Percentiles rank a stretch among this genome's conserved stretches.
phyloP scores from a whole-genome alignment of 441 rosid genomes.

The Erodium chrysanthum region DNA sequence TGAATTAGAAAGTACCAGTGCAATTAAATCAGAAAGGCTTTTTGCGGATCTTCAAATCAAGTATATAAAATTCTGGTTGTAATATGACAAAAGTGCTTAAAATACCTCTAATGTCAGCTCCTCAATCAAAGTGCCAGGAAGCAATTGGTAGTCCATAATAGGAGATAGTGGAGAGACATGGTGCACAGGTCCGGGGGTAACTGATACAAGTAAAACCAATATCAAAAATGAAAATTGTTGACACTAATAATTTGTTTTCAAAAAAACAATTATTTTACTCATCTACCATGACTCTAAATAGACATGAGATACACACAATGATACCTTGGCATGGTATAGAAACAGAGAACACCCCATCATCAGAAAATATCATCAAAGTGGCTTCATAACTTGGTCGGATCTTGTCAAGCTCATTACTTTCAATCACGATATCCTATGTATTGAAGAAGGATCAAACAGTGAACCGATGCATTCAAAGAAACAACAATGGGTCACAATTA shows the following conservation, averaged over 20 bases:
- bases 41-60: not conserved
- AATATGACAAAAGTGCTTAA: constrained; percentile 5
- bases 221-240: not conserved
- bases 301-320: not conserved
- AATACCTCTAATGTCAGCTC: constrained; percentile 47
- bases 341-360: constrained; percentile 26
- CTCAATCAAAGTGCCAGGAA: constrained; percentile 35
- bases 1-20: not conserved
- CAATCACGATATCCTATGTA: constrained; percentile 36
- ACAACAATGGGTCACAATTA: not conserved
- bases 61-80: not conserved
- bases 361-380: constrained; percentile 31
- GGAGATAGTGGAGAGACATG: constrained; percentile 23
- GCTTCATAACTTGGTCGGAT: constrained; percentile 42
- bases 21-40: not conserved
- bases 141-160: constrained; percentile 23
- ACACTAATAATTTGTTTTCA: not conserved
- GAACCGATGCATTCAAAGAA: not conserved
- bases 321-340: constrained; percentile 51
- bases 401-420: constrained; percentile 33
- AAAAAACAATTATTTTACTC: not conserved
- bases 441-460: constrained; percentile 8
- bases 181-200: constrained; percentile 37
- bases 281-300: not conserved
- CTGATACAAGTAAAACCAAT: constrained; percentile 26